phyloP scores from a whole-genome alignment of 2,329 filamentous ascomycete species.

The Colletotrichum godetiae region DNA sequence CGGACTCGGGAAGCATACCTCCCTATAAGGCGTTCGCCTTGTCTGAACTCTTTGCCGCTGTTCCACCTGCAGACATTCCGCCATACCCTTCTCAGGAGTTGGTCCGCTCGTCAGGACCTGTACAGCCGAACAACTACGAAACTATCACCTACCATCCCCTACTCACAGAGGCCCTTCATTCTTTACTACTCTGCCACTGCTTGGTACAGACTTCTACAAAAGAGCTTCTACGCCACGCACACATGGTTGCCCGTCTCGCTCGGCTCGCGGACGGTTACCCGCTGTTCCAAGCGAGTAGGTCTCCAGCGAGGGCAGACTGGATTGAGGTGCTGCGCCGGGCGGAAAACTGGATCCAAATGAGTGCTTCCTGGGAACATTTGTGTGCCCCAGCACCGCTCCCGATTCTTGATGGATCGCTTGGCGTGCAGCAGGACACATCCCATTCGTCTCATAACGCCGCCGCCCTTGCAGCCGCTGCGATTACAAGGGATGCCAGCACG shows the following conservation, averaged over 20 bases:
- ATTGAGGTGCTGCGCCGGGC: constrained; percentile 76
- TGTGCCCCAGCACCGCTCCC: constrained; percentile 71
- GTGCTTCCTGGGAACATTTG: constrained; percentile 75
- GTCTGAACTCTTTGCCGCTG: constrained; percentile 77
- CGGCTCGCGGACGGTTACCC: constrained; percentile 84
- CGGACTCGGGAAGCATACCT: constrained; percentile 32
- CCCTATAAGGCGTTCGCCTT: constrained; percentile 56
- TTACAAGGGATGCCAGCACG: constrained; percentile 40
- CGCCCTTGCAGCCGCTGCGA: constrained; percentile 49
- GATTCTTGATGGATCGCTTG: constrained; percentile 36
- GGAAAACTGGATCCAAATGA: constrained; percentile 76
- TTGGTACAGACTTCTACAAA: constrained; percentile 82
- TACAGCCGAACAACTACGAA: constrained; percentile 58
- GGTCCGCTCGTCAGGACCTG: constrained; percentile 44
- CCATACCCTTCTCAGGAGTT: constrained; percentile 68
- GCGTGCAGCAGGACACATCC: constrained; percentile 37
- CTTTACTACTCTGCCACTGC: constrained; percentile 81
- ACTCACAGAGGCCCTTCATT: constrained; percentile 82
- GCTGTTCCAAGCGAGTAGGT: constrained; percentile 79
- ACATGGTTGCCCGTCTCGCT: constrained; percentile 82
- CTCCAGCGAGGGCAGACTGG: constrained; percentile 82
- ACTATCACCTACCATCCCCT: constrained; percentile 84
- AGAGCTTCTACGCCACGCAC: constrained; percentile 81
- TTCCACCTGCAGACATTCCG: constrained; percentile 74
- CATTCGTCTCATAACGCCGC: constrained; percentile 42